Evolutionary conservation across 106 monocot species (phyloP), one percentile per base, ranked within the genome.

Genomic region (Dendrobium nobile): DNA sequence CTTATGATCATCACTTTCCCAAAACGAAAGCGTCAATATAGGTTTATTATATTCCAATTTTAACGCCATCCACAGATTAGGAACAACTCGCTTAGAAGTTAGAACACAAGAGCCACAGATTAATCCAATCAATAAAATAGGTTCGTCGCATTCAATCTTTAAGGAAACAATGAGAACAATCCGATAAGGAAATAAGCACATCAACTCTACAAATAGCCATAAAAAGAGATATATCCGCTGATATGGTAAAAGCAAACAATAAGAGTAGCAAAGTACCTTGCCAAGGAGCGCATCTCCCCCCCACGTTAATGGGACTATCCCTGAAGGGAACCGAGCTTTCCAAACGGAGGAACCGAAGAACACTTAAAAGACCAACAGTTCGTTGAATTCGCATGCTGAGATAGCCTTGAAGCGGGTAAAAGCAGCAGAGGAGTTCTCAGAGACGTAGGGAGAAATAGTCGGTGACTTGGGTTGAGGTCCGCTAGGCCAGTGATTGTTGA

Each of bases 341-440:
- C 70, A 4, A 70, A 70, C 70, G 11, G 15, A 28, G 15, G 2
- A 70, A 28, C 28, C 70, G 31, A 4, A 70, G 28, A n/a, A 33
- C 28, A 70, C 70, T 70, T 70, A 70, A 70, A 70, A 70, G 9
- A 15, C 70, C 37, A 15, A 37, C 33, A 70, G 4, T 70, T 70
- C 33, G 70, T 33, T 33, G 70, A 70, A 70, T 70, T 70, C 70
- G 70, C 70, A 70, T 70, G 70, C 5, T 70, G 9, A 24, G 26
- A 70, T 70, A 31, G 2, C 11, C 33, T 61, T 33, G 37, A 11
- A 15, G 15, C 33, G 11, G 70, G 15, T 70, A 31, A 70, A 70
- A 33, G 33, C 37, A 70, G 6, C 15, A 33, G 8, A 68, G 31
- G 15, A 70, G 33, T 70, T 37, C 70, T 70, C 24, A 22, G 59